Conservation (phyloP, 441 rosid genomes). For the Aleurites moluccanus region DNA sequence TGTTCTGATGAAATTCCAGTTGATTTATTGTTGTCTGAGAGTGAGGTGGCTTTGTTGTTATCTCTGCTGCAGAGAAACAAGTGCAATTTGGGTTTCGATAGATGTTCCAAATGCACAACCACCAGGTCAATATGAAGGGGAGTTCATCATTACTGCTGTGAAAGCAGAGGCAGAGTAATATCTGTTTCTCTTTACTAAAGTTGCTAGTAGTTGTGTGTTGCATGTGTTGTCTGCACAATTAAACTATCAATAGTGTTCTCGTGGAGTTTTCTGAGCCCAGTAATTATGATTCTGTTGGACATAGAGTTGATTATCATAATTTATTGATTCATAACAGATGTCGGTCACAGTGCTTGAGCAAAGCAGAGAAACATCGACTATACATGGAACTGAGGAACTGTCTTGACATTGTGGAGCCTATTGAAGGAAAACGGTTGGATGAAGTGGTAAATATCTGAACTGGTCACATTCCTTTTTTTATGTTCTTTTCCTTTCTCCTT, state of each 20-base stretch:
- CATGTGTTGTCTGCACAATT: conserved; percentile 5
- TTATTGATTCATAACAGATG: conserved; percentile 43
- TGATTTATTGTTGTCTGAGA: no score
- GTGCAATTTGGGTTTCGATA: conserved; percentile 83
- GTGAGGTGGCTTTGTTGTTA: conserved; percentile 26
- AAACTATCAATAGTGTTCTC: conserved; percentile 3
- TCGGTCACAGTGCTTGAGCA: conserved; percentile 46
- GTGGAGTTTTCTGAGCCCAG: background rate
- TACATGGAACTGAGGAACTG: conserved; percentile 67
- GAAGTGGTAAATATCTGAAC: conserved; percentile 62
- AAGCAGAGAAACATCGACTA: conserved; percentile 65
- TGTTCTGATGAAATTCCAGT: conserved; percentile 20
- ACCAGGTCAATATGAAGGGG: conserved; percentile 92
- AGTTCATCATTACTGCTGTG: conserved; percentile 65
- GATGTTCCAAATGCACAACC: conserved; percentile 86
- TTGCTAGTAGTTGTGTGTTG: background rate
- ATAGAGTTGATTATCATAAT: conserved; percentile 10
- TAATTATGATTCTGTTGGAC: background rate
- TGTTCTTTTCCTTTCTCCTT: background rate
- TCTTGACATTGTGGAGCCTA: conserved; percentile 69
- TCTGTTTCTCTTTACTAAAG: conserved; percentile 12
- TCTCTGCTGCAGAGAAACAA: conserved; percentile 68
- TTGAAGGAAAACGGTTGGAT: conserved; percentile 67
- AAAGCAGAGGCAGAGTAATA: conserved; percentile 63
- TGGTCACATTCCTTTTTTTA: background rate